A percentile compares a stretch with the other conserved stretches of the same genome.
phyloP scores from a whole-genome alignment of 1,139 yeast genomes.

The Candida tetrigidarum region DNA sequence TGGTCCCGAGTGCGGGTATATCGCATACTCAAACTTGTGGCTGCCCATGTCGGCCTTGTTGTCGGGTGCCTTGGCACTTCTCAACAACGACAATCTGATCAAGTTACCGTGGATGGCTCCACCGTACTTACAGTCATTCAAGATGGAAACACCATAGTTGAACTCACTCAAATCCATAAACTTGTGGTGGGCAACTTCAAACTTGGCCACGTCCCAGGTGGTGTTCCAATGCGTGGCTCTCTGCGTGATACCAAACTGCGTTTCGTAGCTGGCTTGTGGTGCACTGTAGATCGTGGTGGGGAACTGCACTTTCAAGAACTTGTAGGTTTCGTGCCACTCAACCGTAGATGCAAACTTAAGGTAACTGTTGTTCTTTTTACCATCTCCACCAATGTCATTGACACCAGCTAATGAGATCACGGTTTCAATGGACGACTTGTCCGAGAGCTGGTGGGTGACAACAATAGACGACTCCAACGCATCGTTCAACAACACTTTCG shows the following conservation, averaged over 20 bases:
- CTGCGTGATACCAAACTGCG: slow-evolving; percentile 88
- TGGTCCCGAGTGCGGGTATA: slow-evolving; percentile 78
- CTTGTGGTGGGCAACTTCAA: slow-evolving; percentile 94
- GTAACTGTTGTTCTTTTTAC: slow-evolving; percentile 41
- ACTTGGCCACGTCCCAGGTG: slow-evolving; percentile 94
- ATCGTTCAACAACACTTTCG: slow-evolving; percentile 56
- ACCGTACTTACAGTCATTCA: slow-evolving; percentile 90
- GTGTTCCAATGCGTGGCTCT: slow-evolving; percentile 96
- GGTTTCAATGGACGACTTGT: slow-evolving; percentile 62
- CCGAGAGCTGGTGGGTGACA: slow-evolving; percentile 62
- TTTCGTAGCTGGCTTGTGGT: slow-evolving; percentile 77
- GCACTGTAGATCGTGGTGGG: slow-evolving; percentile 84
- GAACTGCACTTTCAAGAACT: slow-evolving; percentile 92
- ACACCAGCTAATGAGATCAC: slow-evolving; percentile 72
- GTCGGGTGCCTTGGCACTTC: slow-evolving; percentile 93
- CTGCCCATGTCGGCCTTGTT: slow-evolving; percentile 92
- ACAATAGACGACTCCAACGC: slow-evolving; percentile 65
- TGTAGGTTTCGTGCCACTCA: slow-evolving; percentile 86
- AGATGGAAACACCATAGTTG: slow-evolving; percentile 83
- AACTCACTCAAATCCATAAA: slow-evolving; percentile 90
- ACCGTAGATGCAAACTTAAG: slow-evolving; percentile 67
- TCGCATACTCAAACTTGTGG: slow-evolving; percentile 82
- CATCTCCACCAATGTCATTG: slow-evolving; percentile 31
- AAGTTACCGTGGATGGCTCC: slow-evolving; percentile 89
- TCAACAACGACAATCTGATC: slow-evolving; percentile 78